phyloP scores from a whole-genome alignment of 1,139 yeast species.

The Saccharomyces hybrid region DNA sequence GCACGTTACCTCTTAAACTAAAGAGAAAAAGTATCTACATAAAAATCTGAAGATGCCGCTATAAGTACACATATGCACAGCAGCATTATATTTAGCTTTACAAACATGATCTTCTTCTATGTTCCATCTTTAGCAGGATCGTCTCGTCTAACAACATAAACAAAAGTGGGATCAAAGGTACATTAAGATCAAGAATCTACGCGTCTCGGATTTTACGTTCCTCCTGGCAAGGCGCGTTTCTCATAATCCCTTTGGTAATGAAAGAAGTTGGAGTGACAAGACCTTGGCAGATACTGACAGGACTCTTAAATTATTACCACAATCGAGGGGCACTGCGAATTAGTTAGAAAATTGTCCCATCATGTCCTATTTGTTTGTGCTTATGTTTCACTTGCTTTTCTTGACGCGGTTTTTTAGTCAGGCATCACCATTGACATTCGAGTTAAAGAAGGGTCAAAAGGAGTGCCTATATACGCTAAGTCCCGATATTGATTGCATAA shows the following conservation, averaged over 20 bases:
- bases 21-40: not conserved
- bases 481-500: conserved; percentile 50
- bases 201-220: not conserved
- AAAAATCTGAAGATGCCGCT: not conserved
- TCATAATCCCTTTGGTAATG: not conserved
- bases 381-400: not conserved
- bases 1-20: not conserved
- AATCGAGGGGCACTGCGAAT: not conserved
- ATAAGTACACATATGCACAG: not conserved
- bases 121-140: not conserved
- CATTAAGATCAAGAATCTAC: not conserved
- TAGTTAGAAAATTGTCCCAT: not conserved
- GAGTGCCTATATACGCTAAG: conserved; percentile 77
- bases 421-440: conserved; percentile 55
- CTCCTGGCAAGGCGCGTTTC: not conserved
- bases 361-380: not conserved
- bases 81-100: not conserved
- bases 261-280: not conserved
- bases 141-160: not conserved
- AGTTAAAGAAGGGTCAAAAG: conserved; percentile 67
- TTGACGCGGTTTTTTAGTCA: not conserved
- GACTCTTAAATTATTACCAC: not conserved
- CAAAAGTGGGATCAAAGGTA: not conserved
- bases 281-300: not conserved
- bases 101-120: not conserved